Evolutionary conservation across 352 stramenopile genomes (phyloP).

Genomic region (Phytopythium sindhum): DNA sequence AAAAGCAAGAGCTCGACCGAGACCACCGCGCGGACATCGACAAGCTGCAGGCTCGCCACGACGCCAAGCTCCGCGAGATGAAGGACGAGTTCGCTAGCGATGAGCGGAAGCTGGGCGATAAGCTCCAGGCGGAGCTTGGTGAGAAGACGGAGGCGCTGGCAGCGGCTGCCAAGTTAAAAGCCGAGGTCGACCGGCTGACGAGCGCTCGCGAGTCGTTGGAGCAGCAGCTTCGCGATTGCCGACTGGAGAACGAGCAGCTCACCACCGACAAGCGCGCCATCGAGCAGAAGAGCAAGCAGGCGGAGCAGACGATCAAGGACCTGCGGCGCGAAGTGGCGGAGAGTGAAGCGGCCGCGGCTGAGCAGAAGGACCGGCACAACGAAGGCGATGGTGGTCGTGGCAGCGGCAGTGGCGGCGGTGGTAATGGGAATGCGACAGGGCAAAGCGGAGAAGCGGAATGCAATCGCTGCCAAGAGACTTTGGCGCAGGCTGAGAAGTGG

Average conservation of each 20-base stretch:
- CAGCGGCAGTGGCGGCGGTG: neutral
- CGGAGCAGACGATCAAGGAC: neutral
- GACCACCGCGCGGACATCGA: slow-evolving; percentile 44
- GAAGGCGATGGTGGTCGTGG: neutral
- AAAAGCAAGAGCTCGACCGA: slow-evolving; percentile 58
- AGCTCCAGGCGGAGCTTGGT: slow-evolving; percentile 24
- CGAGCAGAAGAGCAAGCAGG: neutral
- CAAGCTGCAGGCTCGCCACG: slow-evolving; percentile 34
- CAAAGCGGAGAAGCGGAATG: neutral
- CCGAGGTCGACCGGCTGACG: slow-evolving; percentile 21
- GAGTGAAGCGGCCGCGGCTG: neutral
- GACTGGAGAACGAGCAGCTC: slow-evolving; percentile 1
- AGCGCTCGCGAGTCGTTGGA: slow-evolving; percentile 15
- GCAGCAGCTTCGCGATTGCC: slow-evolving; percentile 6
- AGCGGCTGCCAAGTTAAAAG: slow-evolving; percentile 23
- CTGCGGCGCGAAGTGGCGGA: neutral
- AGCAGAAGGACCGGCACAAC: neutral
- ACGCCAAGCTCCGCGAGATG: slow-evolving; percentile 42
- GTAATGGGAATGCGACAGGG: neutral
- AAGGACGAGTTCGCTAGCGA: slow-evolving; percentile 33
- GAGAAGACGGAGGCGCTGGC: slow-evolving; percentile 20
- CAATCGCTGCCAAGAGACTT: neutral
- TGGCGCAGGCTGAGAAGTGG: neutral
- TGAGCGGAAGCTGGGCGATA: slow-evolving; percentile 28
- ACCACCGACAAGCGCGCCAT: neutral